Percentiles rank a stretch among this genome's conserved stretches.
Evolutionary conservation across 768 basidiomycete species (phyloP).

Genomic region (Suillus decipiens): DNA sequence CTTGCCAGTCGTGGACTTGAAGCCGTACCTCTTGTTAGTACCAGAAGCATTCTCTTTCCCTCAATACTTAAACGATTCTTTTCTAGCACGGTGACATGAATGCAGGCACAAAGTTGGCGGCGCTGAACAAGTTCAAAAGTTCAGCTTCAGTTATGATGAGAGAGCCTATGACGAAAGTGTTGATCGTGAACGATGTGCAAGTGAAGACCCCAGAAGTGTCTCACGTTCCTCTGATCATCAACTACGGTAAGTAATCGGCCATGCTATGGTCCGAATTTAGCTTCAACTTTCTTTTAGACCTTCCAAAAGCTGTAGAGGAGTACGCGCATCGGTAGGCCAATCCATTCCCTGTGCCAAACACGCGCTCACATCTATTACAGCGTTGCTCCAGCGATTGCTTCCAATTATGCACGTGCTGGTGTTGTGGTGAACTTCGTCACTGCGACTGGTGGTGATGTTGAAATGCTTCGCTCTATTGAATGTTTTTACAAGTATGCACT

Average conservation of each 20-base stretch:
- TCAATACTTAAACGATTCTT: constrained; percentile 17
- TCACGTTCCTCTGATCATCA: constrained; percentile 91
- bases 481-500: constrained; percentile 90
- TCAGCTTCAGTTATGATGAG: constrained; percentile 57
- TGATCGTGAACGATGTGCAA: constrained; percentile 93
- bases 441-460: constrained; percentile 95
- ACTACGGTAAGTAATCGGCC: constrained; percentile 65
- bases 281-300: constrained; percentile 49
- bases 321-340: constrained; percentile 84
- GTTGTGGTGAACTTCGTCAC: constrained; percentile 97
- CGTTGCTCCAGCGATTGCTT: constrained; percentile 85
- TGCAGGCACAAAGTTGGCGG: constrained; percentile 74
- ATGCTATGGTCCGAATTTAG: not conserved
- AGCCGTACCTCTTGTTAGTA: constrained; percentile 81
- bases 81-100: constrained; percentile 92
- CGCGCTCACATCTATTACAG: constrained; percentile 39
- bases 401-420: constrained; percentile 81
- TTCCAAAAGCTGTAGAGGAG: constrained; percentile 95
- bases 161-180: constrained; percentile 67
- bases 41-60: constrained; percentile 5
- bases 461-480: constrained; percentile 98
- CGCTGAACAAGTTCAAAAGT: constrained; percentile 82
- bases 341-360: not conserved
- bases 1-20: constrained; percentile 84
- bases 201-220: constrained; percentile 88